Percentiles rank a stretch among this genome's conserved stretches.
phyloP scores from a whole-genome alignment of 2,329 filamentous ascomycete genomes.

The Aschersonia sp. region DNA sequence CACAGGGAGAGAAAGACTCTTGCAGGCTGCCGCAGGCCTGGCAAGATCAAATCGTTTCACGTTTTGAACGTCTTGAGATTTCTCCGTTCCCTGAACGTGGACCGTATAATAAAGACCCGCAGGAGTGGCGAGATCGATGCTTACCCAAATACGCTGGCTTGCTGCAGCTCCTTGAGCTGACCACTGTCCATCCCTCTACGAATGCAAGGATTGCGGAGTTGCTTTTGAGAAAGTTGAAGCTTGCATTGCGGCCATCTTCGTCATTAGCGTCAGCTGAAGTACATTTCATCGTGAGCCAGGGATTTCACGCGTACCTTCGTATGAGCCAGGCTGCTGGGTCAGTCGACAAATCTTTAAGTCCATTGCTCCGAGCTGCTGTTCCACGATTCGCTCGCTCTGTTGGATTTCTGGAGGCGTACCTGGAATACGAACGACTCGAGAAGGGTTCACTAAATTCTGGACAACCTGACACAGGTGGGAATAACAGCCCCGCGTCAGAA shows the following conservation, averaged over 20 bases:
- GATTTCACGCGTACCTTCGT: conserved; percentile 57
- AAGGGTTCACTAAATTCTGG: conserved; percentile 5
- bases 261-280: conserved; percentile 46
- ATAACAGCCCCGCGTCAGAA: conserved; percentile 28
- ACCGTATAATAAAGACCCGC: conserved; percentile 45
- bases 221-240: conserved; percentile 49
- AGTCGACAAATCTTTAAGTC: conserved; percentile 47
- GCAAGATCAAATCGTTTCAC: conserved; percentile 59
- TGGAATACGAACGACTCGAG: conserved; percentile 36
- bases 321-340: conserved; percentile 46
- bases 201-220: conserved; percentile 52
- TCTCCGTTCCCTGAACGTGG: conserved; percentile 51
- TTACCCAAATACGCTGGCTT: conserved; percentile 55
- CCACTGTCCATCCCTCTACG: conserved; percentile 50
- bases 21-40: conserved; percentile 49
- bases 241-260: conserved; percentile 47
- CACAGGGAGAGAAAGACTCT: conserved; percentile 34
- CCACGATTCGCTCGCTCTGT: conserved; percentile 49
- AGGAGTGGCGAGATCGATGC: conserved; percentile 47
- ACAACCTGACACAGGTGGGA: conserved; percentile 19
- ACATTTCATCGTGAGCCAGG: conserved; percentile 61
- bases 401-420: conserved; percentile 50
- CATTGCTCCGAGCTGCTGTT: conserved; percentile 50
- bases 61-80: conserved; percentile 50
- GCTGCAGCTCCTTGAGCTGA: conserved; percentile 46